Percentiles rank a stretch among this genome's conserved stretches.
Evolutionary conservation across 2,329 filamentous ascomycete genomes (phyloP).

Genomic region (Fonsecaea erecta): DNA sequence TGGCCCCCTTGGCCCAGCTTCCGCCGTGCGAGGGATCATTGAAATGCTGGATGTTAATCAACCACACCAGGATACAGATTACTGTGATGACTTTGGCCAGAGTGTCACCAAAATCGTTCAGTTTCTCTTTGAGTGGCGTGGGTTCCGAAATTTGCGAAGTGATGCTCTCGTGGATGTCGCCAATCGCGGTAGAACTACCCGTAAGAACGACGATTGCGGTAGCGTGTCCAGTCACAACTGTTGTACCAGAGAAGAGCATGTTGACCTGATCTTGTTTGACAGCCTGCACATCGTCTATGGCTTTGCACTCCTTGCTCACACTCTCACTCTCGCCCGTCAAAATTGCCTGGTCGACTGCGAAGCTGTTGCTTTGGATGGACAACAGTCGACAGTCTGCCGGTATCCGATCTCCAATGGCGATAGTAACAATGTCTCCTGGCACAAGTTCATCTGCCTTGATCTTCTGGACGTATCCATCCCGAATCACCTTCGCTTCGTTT

Average conservation of each 20-base stretch:
- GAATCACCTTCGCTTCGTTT: slow-evolving; percentile 92
- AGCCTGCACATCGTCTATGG: slow-evolving; percentile 76
- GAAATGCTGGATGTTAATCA: slow-evolving; percentile 98
- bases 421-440: slow-evolving; percentile 86
- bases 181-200: slow-evolving; percentile 88
- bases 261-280: slow-evolving; percentile 98
- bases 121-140: slow-evolving; percentile 95
- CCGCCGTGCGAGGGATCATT: slow-evolving; percentile 92
- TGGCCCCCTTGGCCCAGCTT: slow-evolving; percentile 92
- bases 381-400: slow-evolving; percentile 92
- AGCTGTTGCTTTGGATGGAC: slow-evolving; percentile 94
- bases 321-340: slow-evolving; percentile 97
- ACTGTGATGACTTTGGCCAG: slow-evolving; percentile 97
- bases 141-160: slow-evolving; percentile 97
- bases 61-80: slow-evolving; percentile 94
- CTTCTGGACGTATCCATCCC: slow-evolving; percentile 77
- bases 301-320: slow-evolving; percentile 77
- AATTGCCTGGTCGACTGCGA: slow-evolving; percentile 94
- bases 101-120: slow-evolving; percentile 96
- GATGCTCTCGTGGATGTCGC: slow-evolving; percentile 98
- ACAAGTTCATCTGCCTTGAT: slow-evolving; percentile 97
- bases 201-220: slow-evolving; percentile 90
- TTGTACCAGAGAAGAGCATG: slow-evolving; percentile 98
- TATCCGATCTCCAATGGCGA: slow-evolving; percentile 88
- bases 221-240: slow-evolving; percentile 91